phyloP scores from a whole-genome alignment of 2,329 filamentous ascomycete species.

The Corinectria fuckeliana region DNA sequence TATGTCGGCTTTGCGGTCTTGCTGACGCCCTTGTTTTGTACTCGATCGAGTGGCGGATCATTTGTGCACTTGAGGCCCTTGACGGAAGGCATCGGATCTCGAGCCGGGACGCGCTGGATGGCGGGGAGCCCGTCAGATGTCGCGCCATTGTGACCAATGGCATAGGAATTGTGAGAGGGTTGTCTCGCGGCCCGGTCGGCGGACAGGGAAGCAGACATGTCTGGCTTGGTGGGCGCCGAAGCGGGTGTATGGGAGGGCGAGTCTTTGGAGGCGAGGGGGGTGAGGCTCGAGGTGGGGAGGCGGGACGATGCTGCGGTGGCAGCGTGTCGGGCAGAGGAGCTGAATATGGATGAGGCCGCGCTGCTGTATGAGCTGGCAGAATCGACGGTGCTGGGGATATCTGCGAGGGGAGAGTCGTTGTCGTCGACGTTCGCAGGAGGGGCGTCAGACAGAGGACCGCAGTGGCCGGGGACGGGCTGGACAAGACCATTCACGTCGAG shows the following conservation, averaged over 20 bases:
- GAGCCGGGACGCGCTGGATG: constrained; percentile 58
- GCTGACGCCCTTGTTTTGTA: constrained; percentile 56
- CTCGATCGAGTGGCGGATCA: constrained; percentile 64
- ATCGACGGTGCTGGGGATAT: constrained; percentile 73
- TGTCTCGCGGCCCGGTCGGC: constrained; percentile 44
- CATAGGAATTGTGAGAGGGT: constrained; percentile 36
- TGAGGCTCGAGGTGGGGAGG: constrained; percentile 52
- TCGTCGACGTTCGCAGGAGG: constrained; percentile 54
- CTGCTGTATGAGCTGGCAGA: constrained; percentile 77
- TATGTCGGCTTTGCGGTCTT: constrained; percentile 66
- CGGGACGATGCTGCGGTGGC: constrained; percentile 51
- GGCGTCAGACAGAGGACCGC: constrained; percentile 36
- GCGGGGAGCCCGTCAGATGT: constrained; percentile 44
- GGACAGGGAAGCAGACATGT: constrained; percentile 60
- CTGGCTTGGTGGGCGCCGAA: constrained; percentile 58
- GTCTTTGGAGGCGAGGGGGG: constrained; percentile 59
- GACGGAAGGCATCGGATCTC: constrained; percentile 60
- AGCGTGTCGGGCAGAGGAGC: constrained; percentile 52
- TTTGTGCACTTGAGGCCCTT: constrained; percentile 66
- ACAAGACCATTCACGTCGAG: constrained; percentile 34
- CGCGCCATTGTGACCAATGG: constrained; percentile 42
- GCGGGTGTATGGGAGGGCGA: constrained; percentile 58
- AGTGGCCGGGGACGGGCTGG: constrained; percentile 26
- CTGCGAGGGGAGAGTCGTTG: constrained; percentile 65
- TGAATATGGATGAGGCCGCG: constrained; percentile 75